These are phyloP conservation scores for Senecio squalidus DNA, from an alignment of 140 eudicot genomes.

Conservation along the genomic window DNA sequence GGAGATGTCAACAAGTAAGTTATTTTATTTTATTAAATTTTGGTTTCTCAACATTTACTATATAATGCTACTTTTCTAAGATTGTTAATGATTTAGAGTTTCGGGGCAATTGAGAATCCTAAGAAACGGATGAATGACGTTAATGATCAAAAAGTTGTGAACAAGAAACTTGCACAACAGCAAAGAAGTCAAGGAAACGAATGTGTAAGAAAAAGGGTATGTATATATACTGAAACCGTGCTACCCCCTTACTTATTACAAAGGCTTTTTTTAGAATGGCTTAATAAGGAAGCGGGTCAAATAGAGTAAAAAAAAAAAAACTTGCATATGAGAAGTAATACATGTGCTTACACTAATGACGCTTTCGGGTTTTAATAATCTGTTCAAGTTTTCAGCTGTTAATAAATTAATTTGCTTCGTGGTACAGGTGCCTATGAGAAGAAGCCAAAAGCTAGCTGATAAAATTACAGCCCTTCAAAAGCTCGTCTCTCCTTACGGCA, in stretches of 20 bases:
- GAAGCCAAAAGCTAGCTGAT: slow-evolving; percentile 68
- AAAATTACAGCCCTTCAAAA: slow-evolving; percentile 64
- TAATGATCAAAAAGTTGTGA: slow-evolving; percentile 13
- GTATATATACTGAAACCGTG: no score
- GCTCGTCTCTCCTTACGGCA: slow-evolving; percentile 78
- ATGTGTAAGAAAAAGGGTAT: slow-evolving; percentile 24
- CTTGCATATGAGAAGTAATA: no score
- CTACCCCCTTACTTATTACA: neutral
- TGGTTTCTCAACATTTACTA: neutral
- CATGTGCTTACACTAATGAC: neutral
- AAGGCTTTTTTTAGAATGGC: no score
- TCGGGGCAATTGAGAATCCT: slow-evolving; percentile 19
- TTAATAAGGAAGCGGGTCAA: no score
- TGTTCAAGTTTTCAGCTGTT: slow-evolving; percentile 1
- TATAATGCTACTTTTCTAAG: neutral
- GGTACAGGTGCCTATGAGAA: slow-evolving; percentile 42
- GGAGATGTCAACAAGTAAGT: slow-evolving; percentile 20
- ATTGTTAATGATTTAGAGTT: slow-evolving; percentile 5
- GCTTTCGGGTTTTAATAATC: neutral
- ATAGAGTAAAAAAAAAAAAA: no score
- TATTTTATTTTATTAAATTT: neutral
- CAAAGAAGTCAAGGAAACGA: slow-evolving; percentile 19
- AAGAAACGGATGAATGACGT: slow-evolving; percentile 25
- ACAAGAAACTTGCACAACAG: slow-evolving; percentile 19
- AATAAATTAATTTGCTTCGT: slow-evolving; percentile 2